phyloP scores from a whole-genome alignment of 2,329 filamentous ascomycete genomes.

The Calonectria fujianensis region DNA sequence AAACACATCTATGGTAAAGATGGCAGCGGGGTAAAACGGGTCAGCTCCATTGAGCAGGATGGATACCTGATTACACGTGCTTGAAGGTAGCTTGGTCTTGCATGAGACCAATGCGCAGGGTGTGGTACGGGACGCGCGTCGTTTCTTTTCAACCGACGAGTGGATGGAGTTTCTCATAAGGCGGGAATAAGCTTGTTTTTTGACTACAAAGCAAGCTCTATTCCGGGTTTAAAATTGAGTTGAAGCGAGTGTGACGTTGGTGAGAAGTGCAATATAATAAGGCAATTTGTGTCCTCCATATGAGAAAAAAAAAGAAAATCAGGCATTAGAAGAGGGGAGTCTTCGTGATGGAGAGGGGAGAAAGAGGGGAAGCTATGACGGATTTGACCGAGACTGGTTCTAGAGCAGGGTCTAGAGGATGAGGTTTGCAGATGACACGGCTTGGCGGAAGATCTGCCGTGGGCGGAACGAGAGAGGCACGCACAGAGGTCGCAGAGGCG shows the following conservation, averaged over 20 bases:
- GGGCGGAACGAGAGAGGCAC: not conserved
- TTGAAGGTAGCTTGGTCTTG: slow-evolving; percentile 1
- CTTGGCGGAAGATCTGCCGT: slow-evolving; percentile 20
- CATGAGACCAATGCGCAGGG: not conserved
- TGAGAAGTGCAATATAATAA: not conserved
- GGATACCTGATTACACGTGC: not conserved
- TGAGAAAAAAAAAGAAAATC: not conserved
- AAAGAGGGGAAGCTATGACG: not conserved
- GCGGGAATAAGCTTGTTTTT: slow-evolving; percentile 38
- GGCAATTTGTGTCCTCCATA: not conserved
- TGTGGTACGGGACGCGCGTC: slow-evolving; percentile 36
- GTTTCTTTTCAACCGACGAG: not conserved
- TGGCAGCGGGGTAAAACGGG: not conserved
- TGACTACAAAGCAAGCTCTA: slow-evolving; percentile 13
- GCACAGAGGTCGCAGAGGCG: not conserved
- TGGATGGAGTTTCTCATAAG: not conserved
- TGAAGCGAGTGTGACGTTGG: slow-evolving; percentile 9
- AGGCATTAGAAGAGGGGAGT: not conserved
- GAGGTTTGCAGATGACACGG: slow-evolving; percentile 1
- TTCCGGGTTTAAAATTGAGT: slow-evolving; percentile 17
- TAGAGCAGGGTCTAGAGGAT: not conserved
- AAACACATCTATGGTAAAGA: not conserved
- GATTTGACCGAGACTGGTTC: slow-evolving; percentile 17
- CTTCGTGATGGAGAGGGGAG: slow-evolving; percentile 16
- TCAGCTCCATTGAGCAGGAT: not conserved